phyloP scores from a whole-genome alignment of 805 yeast species.

The Ogataea parapolymorpha region DNA sequence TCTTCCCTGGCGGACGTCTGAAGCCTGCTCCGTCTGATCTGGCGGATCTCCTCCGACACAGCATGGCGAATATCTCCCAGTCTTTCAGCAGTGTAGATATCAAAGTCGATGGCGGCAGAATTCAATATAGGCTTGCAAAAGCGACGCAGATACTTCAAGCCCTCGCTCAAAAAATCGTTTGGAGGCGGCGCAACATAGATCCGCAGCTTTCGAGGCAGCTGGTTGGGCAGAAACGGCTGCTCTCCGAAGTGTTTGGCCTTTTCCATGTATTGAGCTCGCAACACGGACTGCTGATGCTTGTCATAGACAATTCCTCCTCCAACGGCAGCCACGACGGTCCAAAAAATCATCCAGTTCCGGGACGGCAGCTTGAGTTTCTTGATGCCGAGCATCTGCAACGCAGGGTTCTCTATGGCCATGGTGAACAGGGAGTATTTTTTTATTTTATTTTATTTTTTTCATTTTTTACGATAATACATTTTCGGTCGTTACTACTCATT shows the following conservation, averaged over 20 bases:
- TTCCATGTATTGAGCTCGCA: constrained; percentile 62
- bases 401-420: constrained; percentile 52
- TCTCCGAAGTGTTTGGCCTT: constrained; percentile 54
- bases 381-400: constrained; percentile 80
- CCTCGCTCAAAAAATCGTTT: constrained; percentile 76
- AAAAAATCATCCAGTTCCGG: constrained; percentile 89
- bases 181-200: constrained; percentile 97
- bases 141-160: constrained; percentile 68
- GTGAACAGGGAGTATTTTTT: neutral
- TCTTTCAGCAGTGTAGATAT: constrained; percentile 67
- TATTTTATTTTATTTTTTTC: constrained; percentile 1
- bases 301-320: constrained; percentile 83
- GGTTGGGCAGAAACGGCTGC: constrained; percentile 40
- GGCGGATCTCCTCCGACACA: constrained; percentile 81
- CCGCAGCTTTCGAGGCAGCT: constrained; percentile 69
- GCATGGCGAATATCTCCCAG: constrained; percentile 84
- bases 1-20: constrained; percentile 8
- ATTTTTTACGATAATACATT: neutral
- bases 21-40: constrained; percentile 49
- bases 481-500: constrained; percentile 10
- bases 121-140: constrained; percentile 83
- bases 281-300: constrained; percentile 62
- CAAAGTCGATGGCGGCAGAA: constrained; percentile 81
- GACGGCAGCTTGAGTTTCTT: constrained; percentile 77
- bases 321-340: constrained; percentile 62